Conservation (phyloP, 805 yeast genomes). For the Lachancea waltii region DNA sequence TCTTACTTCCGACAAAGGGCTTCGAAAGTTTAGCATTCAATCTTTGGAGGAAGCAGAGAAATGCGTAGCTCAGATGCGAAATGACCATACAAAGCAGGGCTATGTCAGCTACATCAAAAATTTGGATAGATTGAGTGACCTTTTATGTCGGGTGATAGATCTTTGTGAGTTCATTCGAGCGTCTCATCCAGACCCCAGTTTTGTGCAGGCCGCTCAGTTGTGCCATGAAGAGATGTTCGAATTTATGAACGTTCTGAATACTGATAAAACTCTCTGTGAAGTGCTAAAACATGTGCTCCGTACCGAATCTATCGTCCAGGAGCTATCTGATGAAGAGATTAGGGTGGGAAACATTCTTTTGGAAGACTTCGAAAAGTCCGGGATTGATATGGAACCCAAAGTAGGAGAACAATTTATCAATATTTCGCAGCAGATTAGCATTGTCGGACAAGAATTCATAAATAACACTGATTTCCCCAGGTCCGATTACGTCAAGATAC, state of each 20-base stretch:
- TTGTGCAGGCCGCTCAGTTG: conserved; percentile 74
- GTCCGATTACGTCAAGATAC: conserved; percentile 20
- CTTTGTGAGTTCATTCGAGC: conserved; percentile 88
- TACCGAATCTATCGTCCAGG: conserved; percentile 22
- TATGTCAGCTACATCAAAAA: conserved; percentile 48
- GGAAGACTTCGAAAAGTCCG: conserved; percentile 85
- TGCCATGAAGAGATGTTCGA: conserved; percentile 87
- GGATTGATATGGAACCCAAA: conserved; percentile 67
- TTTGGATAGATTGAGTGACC: conserved; percentile 80
- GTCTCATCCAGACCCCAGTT: conserved; percentile 68
- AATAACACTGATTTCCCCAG: conserved; percentile 24
- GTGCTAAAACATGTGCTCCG: conserved; percentile 52
- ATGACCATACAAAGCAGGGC: conserved; percentile 40
- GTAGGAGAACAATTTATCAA: conserved; percentile 66
- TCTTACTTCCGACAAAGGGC: conserved; percentile 62
- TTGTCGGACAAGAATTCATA: conserved; percentile 69
- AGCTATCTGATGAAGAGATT: conserved; percentile 65
- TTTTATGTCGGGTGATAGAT: conserved; percentile 87
- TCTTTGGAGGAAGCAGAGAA: conserved; percentile 61
- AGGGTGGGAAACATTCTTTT: conserved; percentile 75
- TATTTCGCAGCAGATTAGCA: conserved; percentile 72
- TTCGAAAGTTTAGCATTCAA: conserved; percentile 55
- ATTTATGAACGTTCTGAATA: conserved; percentile 87
- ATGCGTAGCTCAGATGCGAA: conserved; percentile 52
- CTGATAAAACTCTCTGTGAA: conserved; percentile 64